Conservation (phyloP, 2,329 filamentous ascomycete genomes). For the Xylaria sp. region DNA sequence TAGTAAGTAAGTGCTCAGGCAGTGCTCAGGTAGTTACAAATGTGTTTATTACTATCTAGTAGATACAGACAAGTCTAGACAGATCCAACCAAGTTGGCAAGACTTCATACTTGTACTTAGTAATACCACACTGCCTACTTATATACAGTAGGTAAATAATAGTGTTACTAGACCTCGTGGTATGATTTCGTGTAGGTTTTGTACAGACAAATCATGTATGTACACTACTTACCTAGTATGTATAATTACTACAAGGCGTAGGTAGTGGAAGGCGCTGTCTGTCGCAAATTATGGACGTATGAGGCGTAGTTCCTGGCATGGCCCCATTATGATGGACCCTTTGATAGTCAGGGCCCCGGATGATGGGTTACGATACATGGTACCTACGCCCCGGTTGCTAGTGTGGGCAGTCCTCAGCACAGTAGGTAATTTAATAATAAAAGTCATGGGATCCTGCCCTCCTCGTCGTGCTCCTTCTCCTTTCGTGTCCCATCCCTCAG, state of each 20-base stretch:
- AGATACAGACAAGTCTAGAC: neutral
- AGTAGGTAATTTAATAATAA: slow-evolving; percentile 24
- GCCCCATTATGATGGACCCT: slow-evolving; percentile 30
- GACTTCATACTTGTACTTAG: neutral
- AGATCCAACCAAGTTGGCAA: neutral
- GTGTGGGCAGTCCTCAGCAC: neutral
- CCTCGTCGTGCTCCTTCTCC: slow-evolving; percentile 26
- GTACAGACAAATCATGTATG: too few relatives aligned
- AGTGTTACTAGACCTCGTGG: too few relatives aligned
- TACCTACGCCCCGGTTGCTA: too few relatives aligned
- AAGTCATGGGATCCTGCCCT: slow-evolving; percentile 33
- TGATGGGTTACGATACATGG: neutral
- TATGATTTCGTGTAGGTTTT: too few relatives aligned
- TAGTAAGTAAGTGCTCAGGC: too few relatives aligned
- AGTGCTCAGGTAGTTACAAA: neutral
- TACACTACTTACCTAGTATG: neutral
- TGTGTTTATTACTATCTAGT: too few relatives aligned
- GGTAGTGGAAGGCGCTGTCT: neutral
- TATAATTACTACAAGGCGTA: too few relatives aligned
- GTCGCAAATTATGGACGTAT: slow-evolving; percentile 16
- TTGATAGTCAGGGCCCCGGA: slow-evolving; percentile 7
- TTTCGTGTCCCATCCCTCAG: slow-evolving; percentile 17
- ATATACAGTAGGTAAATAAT: too few relatives aligned
- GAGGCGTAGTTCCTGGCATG: slow-evolving; percentile 11
- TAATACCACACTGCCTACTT: neutral